Percentiles rank a stretch among this genome's conserved stretches.
These are phyloP conservation scores for Chrysanthemum seticuspe DNA, from an alignment of 129 eudicot species.

Conservation along the genomic window DNA sequence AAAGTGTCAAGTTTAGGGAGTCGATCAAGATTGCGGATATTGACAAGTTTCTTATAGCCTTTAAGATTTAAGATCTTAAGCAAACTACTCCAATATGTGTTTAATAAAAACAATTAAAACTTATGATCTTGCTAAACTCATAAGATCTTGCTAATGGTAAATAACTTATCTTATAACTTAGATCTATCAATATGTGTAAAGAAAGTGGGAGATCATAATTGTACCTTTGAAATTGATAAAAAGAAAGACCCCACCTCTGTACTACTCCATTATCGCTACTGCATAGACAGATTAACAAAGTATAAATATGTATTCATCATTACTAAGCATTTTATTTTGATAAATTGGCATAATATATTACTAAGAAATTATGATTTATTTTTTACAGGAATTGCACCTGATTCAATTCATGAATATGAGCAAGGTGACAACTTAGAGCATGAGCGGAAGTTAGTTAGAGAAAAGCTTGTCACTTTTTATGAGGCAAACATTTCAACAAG, in stretches of 20 bases:
- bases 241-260: conserved; percentile 41
- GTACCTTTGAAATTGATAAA: conserved; percentile 33
- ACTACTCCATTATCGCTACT: conserved; percentile 29
- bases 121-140: no score
- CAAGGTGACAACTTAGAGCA: conserved; percentile 62
- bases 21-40: no score
- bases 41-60: no score
- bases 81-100: no score
- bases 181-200: conserved; percentile 23
- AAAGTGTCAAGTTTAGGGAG: no score
- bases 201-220: conserved; percentile 33
- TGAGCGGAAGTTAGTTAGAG: conserved; percentile 60
- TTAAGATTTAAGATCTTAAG: no score
- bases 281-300: conserved; percentile 30
- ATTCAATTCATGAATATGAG: conserved; percentile 58
- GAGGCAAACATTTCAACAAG: conserved; percentile 73
- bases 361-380: conserved; percentile 6
- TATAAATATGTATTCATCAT: conserved; percentile 28
- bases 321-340: conserved; percentile 19
- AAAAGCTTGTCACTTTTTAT: conserved; percentile 67
- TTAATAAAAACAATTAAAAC: no score
- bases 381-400: conserved; percentile 76
- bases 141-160: conserved; percentile 94
- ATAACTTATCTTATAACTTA: conserved; percentile 10
- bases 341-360: conserved; percentile 15